Base-by-base conservation (phyloP, 1,139 yeast species). In the Eremothecium cymbalariae region DNA sequence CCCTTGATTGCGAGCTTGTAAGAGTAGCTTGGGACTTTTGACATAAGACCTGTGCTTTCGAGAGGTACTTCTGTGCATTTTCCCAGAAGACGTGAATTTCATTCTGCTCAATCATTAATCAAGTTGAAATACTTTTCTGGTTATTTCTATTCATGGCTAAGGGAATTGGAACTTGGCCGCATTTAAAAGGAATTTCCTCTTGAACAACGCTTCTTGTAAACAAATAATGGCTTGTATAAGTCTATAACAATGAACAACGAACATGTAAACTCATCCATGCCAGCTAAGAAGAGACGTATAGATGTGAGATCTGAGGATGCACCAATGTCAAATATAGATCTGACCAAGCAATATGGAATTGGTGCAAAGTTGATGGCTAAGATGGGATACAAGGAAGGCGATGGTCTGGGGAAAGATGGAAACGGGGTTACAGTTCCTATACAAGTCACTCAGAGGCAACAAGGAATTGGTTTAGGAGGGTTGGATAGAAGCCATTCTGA, bases 321-420 rank as follows among this genome's bases (percentile, higher is more conserved):
- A 21, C 13, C n/a, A n/a, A n/a, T n/a, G n/a, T n/a, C n/a, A n/a
- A n/a, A n/a, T n/a, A n/a, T n/a, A n/a, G 11, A 7, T 6, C 12
- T n/a, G n/a, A 15, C 15, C 23, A 25, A 41, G 38, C 54, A 48
- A 28, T 88, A 86, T 50, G 97, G 98, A 7, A 73, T 85, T 29
- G 98, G 97, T 22, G 95, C 95, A 2, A 63, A 70, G 35, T 63
- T 90, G 34, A 58, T 90, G 65, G 67, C 75, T 50, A 71, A 76
- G 46, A 88, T 90, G 97, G 98, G 98, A 0, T 88, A 85, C 55
- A 67, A 68, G 11, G 72, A 72, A 28, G 98, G 98, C 0, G 65
- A 71, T 44, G 97, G 97, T 0, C 67, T 90, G 15, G 98, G 98
- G 0, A 60, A 63, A 4, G 60, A 67, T 15, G 75, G 77, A 1